Evolutionary conservation across 169 alveolate genomes (phyloP).

Genomic region (Eimeria maxima): DNA sequence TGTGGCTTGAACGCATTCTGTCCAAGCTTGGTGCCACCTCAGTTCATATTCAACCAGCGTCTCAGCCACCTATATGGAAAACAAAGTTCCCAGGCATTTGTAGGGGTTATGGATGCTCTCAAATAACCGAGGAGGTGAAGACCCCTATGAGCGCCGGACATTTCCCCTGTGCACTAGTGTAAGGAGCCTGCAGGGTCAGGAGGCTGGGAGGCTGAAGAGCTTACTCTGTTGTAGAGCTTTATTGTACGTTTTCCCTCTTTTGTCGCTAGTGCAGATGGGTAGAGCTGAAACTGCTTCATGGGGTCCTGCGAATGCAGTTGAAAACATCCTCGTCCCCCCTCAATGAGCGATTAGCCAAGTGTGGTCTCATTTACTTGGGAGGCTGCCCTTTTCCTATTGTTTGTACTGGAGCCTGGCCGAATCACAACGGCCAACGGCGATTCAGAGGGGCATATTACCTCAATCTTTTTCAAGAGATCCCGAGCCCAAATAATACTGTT

Average conservation of each 20-base stretch:
- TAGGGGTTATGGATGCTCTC: background rate
- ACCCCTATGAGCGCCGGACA: background rate
- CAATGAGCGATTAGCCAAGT: background rate
- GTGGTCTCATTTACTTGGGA: background rate
- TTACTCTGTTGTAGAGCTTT: slow-evolving; percentile 92
- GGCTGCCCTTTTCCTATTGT: background rate
- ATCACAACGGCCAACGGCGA: background rate
- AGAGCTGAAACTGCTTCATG: slow-evolving; percentile 93
- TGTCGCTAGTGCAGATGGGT: slow-evolving; percentile 87
- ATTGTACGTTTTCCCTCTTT: slow-evolving; percentile 91
- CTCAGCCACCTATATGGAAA: slow-evolving; percentile 85
- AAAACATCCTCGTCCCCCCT: background rate
- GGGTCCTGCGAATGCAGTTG: slow-evolving; percentile 88
- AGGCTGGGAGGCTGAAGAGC: slow-evolving; percentile 7
- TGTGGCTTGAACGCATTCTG: slow-evolving; percentile 94
- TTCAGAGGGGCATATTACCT: slow-evolving; percentile 57
- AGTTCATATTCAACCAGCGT: slow-evolving; percentile 93
- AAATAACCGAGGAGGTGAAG: background rate
- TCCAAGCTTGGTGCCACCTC: slow-evolving; percentile 95
- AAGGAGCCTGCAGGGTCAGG: background rate
- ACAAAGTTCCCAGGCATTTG: background rate
- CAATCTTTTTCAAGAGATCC: slow-evolving; percentile 94
- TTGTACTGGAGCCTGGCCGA: no score
- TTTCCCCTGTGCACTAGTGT: background rate
- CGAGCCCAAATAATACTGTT: slow-evolving; percentile 97